These are phyloP conservation scores for Pythium aquatile DNA, from an alignment of 352 stramenopile genomes.

Conservation along the genomic window DNA sequence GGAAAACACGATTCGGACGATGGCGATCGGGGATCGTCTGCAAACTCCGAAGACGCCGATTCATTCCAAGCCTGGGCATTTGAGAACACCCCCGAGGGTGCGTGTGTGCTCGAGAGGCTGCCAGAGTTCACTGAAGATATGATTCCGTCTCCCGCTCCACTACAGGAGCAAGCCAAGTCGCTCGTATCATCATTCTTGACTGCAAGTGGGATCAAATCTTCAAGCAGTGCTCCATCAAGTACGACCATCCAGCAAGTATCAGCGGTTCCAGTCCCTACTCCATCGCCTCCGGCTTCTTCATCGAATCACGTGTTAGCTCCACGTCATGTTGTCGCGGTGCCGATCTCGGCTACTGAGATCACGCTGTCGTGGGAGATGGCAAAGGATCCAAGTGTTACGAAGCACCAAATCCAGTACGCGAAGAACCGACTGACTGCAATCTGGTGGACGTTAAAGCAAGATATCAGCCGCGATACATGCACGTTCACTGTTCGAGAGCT, in stretches of 20 bases:
- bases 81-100: conserved; percentile 33
- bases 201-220: conserved; percentile 39
- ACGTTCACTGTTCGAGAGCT: conserved; percentile 60
- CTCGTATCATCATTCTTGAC: conserved; percentile 63
- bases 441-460: conserved; percentile 76
- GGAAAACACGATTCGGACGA: conserved; percentile 1
- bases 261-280: not conserved
- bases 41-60: conserved; percentile 11
- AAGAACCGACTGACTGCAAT: conserved; percentile 79
- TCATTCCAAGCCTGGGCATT: conserved; percentile 30
- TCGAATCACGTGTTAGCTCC: conserved; percentile 35
- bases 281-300: not conserved
- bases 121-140: conserved; percentile 42
- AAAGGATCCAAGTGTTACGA: conserved; percentile 50
- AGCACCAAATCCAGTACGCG: conserved; percentile 81
- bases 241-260: conserved; percentile 4
- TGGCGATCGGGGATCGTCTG: not conserved
- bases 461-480: conserved; percentile 53
- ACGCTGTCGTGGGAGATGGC: conserved; percentile 74
- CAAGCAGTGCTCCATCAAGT: conserved; percentile 1
- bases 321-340: conserved; percentile 54
- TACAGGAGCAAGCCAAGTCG: conserved; percentile 74
- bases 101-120: conserved; percentile 46
- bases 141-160: conserved; percentile 24
- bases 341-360: conserved; percentile 56